Percentiles rank a stretch among this genome's conserved stretches.
Conservation (phyloP, 176 grass and related monocot genomes). For the Panicum miliaceum region DNA sequence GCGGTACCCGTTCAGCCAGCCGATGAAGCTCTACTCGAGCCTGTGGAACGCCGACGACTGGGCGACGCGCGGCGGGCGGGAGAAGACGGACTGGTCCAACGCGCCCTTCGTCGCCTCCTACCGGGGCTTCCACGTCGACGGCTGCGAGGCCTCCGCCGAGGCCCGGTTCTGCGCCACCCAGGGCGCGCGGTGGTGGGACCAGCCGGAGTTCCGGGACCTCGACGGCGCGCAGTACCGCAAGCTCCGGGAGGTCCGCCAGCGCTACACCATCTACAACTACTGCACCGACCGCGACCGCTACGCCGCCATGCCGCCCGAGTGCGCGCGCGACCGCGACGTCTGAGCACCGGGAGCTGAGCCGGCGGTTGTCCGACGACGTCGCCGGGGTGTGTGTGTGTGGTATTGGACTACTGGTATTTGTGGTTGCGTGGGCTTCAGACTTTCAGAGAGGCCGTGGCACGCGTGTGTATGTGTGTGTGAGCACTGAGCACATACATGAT, state of each 20-base stretch:
- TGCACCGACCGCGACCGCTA: slow-evolving; percentile 56
- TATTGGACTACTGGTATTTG: background rate
- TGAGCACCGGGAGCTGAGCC: too few relatives aligned
- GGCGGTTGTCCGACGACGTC: too few relatives aligned
- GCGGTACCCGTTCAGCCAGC: slow-evolving; percentile 74
- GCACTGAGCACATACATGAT: too few relatives aligned
- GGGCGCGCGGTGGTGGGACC: slow-evolving; percentile 76
- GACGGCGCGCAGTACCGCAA: slow-evolving; percentile 60
- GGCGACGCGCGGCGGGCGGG: slow-evolving; percentile 65
- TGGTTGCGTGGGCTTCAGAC: background rate
- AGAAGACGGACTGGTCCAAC: slow-evolving; percentile 87
- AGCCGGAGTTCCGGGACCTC: slow-evolving; percentile 68
- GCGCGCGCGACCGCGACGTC: slow-evolving; percentile 60
- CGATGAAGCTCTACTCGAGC: slow-evolving; percentile 90
- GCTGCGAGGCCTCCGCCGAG: slow-evolving; percentile 76
- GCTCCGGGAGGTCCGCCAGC: slow-evolving; percentile 40
- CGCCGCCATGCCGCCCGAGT: slow-evolving; percentile 55
- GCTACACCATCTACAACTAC: slow-evolving; percentile 85
- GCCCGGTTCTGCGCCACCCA: slow-evolving; percentile 63
- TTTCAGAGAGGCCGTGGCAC: background rate
- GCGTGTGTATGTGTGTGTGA: background rate
- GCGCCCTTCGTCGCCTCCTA: slow-evolving; percentile 75
- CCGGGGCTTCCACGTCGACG: slow-evolving; percentile 76
- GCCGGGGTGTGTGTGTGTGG: too few relatives aligned
- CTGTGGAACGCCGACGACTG: slow-evolving; percentile 89